Evolutionary conservation across 345 rosid species (phyloP).

Genomic region (Trapa incisa): DNA sequence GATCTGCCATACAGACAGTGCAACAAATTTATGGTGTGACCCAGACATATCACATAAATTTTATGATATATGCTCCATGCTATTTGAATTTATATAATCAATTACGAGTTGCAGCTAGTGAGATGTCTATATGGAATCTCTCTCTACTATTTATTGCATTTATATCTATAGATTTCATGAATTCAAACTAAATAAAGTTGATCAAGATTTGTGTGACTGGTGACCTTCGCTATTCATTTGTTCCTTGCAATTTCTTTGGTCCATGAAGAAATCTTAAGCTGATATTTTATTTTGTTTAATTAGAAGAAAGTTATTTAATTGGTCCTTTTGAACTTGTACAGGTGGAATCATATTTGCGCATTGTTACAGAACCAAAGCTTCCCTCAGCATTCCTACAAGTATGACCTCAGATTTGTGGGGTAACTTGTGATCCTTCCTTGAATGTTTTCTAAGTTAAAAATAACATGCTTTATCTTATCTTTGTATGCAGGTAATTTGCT

Average conservation of each 20-base stretch:
- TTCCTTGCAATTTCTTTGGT: neutral
- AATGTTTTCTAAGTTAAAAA: neutral
- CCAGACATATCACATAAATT: neutral
- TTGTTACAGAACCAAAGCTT: slow-evolving; percentile 90
- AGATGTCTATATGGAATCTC: neutral
- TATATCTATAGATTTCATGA: neutral
- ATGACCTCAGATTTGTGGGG: slow-evolving; percentile 11
- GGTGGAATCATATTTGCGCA: slow-evolving; percentile 90
- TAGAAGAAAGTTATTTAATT: neutral
- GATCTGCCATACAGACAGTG: neutral
- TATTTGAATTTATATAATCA: neutral
- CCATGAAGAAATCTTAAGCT: neutral
- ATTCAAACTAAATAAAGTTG: slow-evolving; percentile 5
- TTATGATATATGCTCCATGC: neutral
- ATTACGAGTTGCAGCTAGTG: neutral
- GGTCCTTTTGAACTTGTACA: slow-evolving; percentile 6
- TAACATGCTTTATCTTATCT: neutral
- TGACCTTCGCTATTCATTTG: neutral
- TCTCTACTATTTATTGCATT: neutral
- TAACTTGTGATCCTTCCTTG: slow-evolving; percentile 8
- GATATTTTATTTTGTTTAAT: neutral
- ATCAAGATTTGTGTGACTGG: neutral
- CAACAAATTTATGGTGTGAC: neutral
- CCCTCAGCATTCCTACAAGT: slow-evolving; percentile 94
- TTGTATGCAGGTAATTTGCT: slow-evolving; percentile 65